These are phyloP conservation scores for Batkoa obscura DNA, from an alignment of 371 early-diverging fungal species.

Conservation along the genomic window DNA sequence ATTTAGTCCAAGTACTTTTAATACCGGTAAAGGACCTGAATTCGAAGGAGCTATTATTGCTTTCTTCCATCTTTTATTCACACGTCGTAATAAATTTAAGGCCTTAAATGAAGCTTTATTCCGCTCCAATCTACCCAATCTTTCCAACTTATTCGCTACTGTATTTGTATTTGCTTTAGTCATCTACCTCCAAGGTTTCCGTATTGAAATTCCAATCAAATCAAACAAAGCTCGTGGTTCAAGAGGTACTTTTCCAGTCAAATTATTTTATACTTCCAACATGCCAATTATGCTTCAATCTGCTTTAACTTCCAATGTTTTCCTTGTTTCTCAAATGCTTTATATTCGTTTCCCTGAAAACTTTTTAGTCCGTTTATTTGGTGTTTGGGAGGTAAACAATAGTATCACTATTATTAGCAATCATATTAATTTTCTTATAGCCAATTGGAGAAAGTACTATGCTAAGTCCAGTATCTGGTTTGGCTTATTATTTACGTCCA, in stretches of 20 bases:
- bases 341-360: slow-evolving; percentile 90
- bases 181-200: slow-evolving; percentile 98
- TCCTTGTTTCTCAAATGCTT: slow-evolving; percentile 91
- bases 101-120: slow-evolving; percentile 98
- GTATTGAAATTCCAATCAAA: slow-evolving; percentile 97
- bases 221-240: slow-evolving; percentile 93
- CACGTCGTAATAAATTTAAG: slow-evolving; percentile 91
- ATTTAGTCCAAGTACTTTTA: slow-evolving; percentile 90
- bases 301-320: slow-evolving; percentile 87
- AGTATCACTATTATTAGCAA: slow-evolving; percentile 1
- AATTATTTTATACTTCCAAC: slow-evolving; percentile 99
- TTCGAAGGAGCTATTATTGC: slow-evolving; percentile 98
- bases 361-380: slow-evolving; percentile 83
- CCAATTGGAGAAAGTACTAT: slow-evolving; percentile 74
- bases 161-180: slow-evolving; percentile 83
- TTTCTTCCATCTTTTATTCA: slow-evolving; percentile 86
- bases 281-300: slow-evolving; percentile 99
- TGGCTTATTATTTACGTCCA: slow-evolving; percentile 96
- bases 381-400: slow-evolving; percentile 75
- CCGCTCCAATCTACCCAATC: slow-evolving; percentile 91
- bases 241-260: slow-evolving; percentile 94
- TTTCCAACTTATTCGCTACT: slow-evolving; percentile 86
- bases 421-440: slow-evolving; percentile 8
- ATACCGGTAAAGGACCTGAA: slow-evolving; percentile 95
- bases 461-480: slow-evolving; percentile 78